phyloP scores from a whole-genome alignment of 495 filamentous ascomycete genomes.

The Daldinia bambusicola region DNA sequence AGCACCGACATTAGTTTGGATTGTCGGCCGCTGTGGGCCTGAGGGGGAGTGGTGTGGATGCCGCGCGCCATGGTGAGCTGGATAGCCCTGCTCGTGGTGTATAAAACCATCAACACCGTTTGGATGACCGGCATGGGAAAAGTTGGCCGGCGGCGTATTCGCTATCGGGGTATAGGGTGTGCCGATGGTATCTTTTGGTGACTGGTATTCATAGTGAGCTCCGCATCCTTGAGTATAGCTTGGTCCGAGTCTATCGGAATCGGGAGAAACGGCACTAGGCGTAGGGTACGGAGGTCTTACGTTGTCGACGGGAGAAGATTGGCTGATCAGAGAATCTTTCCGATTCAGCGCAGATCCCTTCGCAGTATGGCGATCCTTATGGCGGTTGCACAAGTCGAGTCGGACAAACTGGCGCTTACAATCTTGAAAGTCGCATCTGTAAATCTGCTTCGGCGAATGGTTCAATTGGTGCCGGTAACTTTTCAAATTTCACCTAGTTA shows the following conservation, averaged over 20 bases:
- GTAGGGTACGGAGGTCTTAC: conserved; percentile 56
- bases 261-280: conserved; percentile 61
- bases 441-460: conserved; percentile 96
- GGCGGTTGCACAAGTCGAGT: conserved; percentile 91
- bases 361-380: conserved; percentile 95
- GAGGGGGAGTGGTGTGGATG: conserved; percentile 56
- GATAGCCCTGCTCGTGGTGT: conserved; percentile 56
- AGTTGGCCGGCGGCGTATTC: conserved; percentile 59
- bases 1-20: conserved; percentile 57
- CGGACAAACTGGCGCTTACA: conserved; percentile 92
- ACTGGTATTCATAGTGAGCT: conserved; percentile 63
- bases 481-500: conserved; percentile 37
- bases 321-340: conserved; percentile 79
- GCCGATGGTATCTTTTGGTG: conserved; percentile 59
- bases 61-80: conserved; percentile 48
- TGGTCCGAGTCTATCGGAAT: conserved; percentile 58
- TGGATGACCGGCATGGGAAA: conserved; percentile 47
- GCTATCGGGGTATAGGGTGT: conserved; percentile 62
- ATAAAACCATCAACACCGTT: conserved; percentile 57
- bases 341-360: conserved; percentile 93
- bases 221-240: conserved; percentile 56
- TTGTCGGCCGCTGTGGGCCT: conserved; percentile 54
- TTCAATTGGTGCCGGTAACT: conserved; percentile 93
- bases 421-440: conserved; percentile 91
- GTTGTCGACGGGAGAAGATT: conserved; percentile 62